These are phyloP conservation scores for Anthostomella pinea DNA, from an alignment of 2,329 filamentous ascomycete genomes.

Conservation along the genomic window DNA sequence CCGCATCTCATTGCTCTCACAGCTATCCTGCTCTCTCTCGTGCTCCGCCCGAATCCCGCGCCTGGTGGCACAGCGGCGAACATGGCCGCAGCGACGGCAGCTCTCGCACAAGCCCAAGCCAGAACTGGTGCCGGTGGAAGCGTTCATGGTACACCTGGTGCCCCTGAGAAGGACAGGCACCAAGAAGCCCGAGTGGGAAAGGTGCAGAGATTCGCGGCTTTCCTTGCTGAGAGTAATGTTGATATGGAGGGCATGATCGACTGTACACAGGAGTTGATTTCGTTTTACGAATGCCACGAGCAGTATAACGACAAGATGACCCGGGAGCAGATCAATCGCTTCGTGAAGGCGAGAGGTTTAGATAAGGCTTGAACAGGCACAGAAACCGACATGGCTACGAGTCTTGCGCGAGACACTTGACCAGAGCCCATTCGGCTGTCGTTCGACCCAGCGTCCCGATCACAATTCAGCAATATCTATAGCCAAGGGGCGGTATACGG, in stretches of 20 bases:
- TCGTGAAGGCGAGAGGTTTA: conserved; percentile 55
- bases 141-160: conserved; percentile 25
- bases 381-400: background rate
- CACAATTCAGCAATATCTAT: too few relatives aligned
- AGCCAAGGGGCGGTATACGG: too few relatives aligned
- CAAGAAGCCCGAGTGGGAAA: conserved; percentile 59
- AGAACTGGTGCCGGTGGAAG: conserved; percentile 14
- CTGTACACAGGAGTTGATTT: conserved; percentile 87
- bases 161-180: conserved; percentile 43
- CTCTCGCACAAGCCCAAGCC: conserved; percentile 46
- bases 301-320: conserved; percentile 60
- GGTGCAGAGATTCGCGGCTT: conserved; percentile 65
- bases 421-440: too few relatives aligned
- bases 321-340: conserved; percentile 56
- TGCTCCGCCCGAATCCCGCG: conserved; percentile 60
- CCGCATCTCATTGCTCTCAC: conserved; percentile 89
- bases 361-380: conserved; percentile 39
- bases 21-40: conserved; percentile 79
- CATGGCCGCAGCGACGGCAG: conserved; percentile 49
- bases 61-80: conserved; percentile 36
- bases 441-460: too few relatives aligned
- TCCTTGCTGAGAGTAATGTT: conserved; percentile 82
- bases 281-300: conserved; percentile 73
- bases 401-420: background rate
- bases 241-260: conserved; percentile 84